Conservation (phyloP, 352 stramenopile genomes). For the Globisporangium uncinulatum region DNA sequence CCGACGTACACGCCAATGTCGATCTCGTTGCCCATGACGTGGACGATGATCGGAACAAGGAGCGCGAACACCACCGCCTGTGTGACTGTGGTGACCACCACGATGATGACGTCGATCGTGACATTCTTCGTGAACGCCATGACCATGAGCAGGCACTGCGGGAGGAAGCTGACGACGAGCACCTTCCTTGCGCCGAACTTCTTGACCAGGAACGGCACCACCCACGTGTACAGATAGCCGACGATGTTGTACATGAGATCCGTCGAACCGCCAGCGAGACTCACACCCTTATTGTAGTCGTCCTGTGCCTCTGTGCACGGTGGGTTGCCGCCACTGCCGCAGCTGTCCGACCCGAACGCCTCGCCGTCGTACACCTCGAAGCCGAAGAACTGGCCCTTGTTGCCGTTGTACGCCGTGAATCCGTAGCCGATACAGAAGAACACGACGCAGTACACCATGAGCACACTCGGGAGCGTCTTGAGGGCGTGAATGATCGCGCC, state of each 20-base stretch:
- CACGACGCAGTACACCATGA: slow-evolving; percentile 43
- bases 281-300: not conserved
- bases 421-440: slow-evolving; percentile 46
- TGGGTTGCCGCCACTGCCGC: no score
- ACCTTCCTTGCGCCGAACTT: not conserved
- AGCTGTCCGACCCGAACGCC: not conserved
- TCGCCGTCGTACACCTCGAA: not conserved
- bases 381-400: slow-evolving; percentile 42
- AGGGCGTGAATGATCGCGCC: slow-evolving; percentile 30
- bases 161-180: not conserved
- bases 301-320: not conserved
- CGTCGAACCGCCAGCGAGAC: not conserved
- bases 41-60: slow-evolving; percentile 21
- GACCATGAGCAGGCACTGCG: slow-evolving; percentile 1
- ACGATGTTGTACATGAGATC: slow-evolving; percentile 4
- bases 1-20: slow-evolving; percentile 46
- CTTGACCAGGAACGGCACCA: slow-evolving; percentile 7
- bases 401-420: slow-evolving; percentile 49
- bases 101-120: not conserved
- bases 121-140: not conserved
- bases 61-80: not conserved
- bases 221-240: slow-evolving; percentile 6
- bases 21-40: slow-evolving; percentile 16
- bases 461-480: slow-evolving; percentile 26
- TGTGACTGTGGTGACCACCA: not conserved